Evolutionary conservation across 2,329 filamentous ascomycete genomes (phyloP).

Genomic region (Talaromyces sp.): DNA sequence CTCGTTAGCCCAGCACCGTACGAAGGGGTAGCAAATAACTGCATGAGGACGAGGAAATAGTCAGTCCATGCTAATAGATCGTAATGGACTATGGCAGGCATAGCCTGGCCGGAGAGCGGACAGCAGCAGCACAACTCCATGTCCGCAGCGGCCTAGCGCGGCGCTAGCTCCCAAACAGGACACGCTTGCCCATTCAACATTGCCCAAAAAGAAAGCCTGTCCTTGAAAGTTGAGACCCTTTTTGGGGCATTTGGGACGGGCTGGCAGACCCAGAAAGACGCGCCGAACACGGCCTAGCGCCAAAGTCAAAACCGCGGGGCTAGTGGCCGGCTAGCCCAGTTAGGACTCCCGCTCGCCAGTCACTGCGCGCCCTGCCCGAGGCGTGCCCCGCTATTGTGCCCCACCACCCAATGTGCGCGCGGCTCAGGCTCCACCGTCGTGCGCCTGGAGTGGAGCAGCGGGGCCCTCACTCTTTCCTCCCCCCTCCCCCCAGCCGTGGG

Average conservation of each 20-base stretch:
- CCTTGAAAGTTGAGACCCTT: not conserved
- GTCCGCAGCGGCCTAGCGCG: not conserved
- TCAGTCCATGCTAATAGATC: not conserved
- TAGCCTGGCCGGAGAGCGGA: not conserved
- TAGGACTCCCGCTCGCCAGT: not conserved
- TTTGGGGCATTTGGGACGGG: conserved; percentile 1
- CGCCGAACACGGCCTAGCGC: not conserved
- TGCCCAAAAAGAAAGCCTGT: not conserved
- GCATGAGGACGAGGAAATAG: not conserved
- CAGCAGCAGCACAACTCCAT: not conserved
- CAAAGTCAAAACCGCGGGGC: not conserved
- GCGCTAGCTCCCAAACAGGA: not conserved
- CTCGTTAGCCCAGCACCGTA: not conserved
- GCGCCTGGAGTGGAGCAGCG: not conserved
- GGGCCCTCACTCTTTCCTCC: not conserved
- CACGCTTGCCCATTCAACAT: no score
- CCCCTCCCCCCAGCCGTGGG: not conserved
- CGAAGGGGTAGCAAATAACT: no score
- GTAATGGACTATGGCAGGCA: no score
- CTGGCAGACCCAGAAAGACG: not conserved
- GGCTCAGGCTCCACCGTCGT: not conserved
- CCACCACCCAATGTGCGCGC: not conserved
- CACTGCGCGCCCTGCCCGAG: not conserved
- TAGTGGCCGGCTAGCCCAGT: not conserved
- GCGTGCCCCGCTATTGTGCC: not conserved